Conservation (phyloP, 768 basidiomycete genomes). For the Xerocomellus dryophilus region DNA sequence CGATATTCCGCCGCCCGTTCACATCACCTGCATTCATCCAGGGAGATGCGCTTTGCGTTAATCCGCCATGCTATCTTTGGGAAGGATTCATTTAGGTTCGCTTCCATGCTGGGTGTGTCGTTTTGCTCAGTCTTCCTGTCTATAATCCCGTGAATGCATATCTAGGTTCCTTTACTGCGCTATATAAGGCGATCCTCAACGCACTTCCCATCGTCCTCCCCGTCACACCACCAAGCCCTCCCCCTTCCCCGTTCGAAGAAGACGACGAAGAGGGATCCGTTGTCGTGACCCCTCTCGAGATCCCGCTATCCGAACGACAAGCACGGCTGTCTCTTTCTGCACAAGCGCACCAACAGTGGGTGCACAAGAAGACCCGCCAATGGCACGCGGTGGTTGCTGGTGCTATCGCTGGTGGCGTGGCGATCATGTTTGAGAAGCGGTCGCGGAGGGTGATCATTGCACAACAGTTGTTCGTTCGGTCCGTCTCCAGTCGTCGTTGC, state of each 20-base stretch:
- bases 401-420: conserved; percentile 65
- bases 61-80: conserved; percentile 85
- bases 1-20: not conserved
- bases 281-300: conserved; percentile 9
- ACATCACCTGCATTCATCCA: conserved; percentile 29
- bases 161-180: conserved; percentile 66
- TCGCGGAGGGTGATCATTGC: conserved; percentile 65
- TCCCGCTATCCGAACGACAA: conserved; percentile 31
- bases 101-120: conserved; percentile 73
- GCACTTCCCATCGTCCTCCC: conserved; percentile 70
- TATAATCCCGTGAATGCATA: not conserved
- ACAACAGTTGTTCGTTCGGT: conserved; percentile 88
- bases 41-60: conserved; percentile 60
- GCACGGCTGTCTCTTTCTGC: conserved; percentile 61
- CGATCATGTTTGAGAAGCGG: conserved; percentile 75
- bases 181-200: conserved; percentile 81
- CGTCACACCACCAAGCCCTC: conserved; percentile 23
- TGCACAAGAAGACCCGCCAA: conserved; percentile 61
- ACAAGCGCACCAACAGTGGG: conserved; percentile 59
- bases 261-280: conserved; percentile 23
- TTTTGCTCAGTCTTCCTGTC: not conserved
- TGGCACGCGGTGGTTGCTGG: conserved; percentile 86
- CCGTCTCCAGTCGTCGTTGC: not conserved
- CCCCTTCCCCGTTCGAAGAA: conserved; percentile 32
- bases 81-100: conserved; percentile 77